phyloP scores from a whole-genome alignment of 192 early-diverging fungal species.

The Rhizophlyctis rosea region DNA sequence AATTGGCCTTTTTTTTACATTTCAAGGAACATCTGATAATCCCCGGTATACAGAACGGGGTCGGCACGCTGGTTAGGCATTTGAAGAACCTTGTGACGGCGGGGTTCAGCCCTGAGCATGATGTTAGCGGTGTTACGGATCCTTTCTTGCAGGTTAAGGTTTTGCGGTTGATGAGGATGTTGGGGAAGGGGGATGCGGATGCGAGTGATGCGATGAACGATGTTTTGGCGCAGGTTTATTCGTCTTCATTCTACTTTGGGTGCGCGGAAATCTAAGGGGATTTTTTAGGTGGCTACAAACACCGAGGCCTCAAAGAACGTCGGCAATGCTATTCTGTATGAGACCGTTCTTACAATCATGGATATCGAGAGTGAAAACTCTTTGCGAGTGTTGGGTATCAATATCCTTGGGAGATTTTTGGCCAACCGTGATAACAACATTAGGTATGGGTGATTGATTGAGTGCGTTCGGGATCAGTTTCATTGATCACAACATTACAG shows the following conservation, averaged over 20 bases:
- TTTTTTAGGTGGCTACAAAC: constrained; percentile 76
- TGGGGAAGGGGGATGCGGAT: constrained; percentile 76
- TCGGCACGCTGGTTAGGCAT: constrained; percentile 81
- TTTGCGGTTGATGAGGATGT: constrained; percentile 80
- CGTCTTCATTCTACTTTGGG: background rate
- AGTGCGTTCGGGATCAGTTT: constrained; percentile 71
- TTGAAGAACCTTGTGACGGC: constrained; percentile 83
- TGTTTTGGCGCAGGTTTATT: constrained; percentile 79
- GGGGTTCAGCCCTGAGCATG: constrained; percentile 90
- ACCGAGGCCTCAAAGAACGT: constrained; percentile 95
- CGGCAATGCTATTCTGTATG: constrained; percentile 96
- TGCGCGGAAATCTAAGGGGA: background rate
- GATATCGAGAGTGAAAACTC: constrained; percentile 87
- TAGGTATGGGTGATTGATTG: constrained; percentile 47
- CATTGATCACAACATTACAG: constrained; percentile 72
- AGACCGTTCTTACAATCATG: constrained; percentile 95
- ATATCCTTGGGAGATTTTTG: constrained; percentile 95
- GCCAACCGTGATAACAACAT: constrained; percentile 97
- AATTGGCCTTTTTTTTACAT: background rate
- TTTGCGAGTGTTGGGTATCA: constrained; percentile 92
- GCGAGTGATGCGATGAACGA: constrained; percentile 95
- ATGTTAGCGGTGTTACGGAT: constrained; percentile 94
- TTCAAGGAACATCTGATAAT: too few species aligned
- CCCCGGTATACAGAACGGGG: constrained; percentile 57
- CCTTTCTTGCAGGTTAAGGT: constrained; percentile 97